A percentile compares a stretch with the other conserved stretches of the same genome.
phyloP scores from a whole-genome alignment of 2,329 filamentous ascomycete species.

The Sporothrix pseudoabietina region DNA sequence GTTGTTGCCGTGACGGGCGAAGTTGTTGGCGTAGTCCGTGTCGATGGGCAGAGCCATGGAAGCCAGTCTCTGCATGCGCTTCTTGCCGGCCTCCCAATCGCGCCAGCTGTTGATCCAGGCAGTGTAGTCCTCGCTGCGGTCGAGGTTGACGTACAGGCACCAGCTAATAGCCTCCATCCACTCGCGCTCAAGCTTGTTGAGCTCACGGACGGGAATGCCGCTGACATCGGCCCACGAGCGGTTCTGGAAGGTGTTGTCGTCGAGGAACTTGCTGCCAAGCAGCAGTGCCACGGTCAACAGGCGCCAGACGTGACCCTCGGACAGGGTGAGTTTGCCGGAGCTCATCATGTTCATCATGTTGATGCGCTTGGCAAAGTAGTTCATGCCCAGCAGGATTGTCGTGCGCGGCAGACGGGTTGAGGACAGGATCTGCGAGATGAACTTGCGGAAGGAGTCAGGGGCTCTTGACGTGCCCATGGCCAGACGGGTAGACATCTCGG shows the following conservation, averaged over 20 bases:
- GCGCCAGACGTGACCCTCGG: conserved; percentile 77
- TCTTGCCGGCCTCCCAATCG: conserved; percentile 59
- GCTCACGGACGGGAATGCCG: conserved; percentile 78
- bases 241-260: conserved; percentile 98
- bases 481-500: conserved; percentile 74
- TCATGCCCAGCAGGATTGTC: conserved; percentile 86
- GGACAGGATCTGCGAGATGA: conserved; percentile 85
- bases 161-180: conserved; percentile 84
- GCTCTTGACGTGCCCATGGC: conserved; percentile 58
- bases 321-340: conserved; percentile 54
- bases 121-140: conserved; percentile 70
- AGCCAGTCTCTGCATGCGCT: conserved; percentile 52
- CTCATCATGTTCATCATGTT: conserved; percentile 66
- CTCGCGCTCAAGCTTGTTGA: conserved; percentile 83
- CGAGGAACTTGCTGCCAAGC: conserved; percentile 90
- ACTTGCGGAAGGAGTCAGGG: conserved; percentile 75
- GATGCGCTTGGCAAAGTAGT: conserved; percentile 83
- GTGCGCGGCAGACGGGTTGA: conserved; percentile 88
- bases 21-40: conserved; percentile 42
- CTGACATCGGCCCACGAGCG: conserved; percentile 95
- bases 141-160: conserved; percentile 83
- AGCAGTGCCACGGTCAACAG: conserved; percentile 83
- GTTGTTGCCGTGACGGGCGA: conserved; percentile 42
- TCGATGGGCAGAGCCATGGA: conserved; percentile 54
- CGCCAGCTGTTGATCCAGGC: conserved; percentile 65